Evolutionary conservation across 225 moss, liverwort and hornwort species (phyloP), one percentile per base, ranked within the genome.

Genomic region (Pseudoscleropodium purum): DNA sequence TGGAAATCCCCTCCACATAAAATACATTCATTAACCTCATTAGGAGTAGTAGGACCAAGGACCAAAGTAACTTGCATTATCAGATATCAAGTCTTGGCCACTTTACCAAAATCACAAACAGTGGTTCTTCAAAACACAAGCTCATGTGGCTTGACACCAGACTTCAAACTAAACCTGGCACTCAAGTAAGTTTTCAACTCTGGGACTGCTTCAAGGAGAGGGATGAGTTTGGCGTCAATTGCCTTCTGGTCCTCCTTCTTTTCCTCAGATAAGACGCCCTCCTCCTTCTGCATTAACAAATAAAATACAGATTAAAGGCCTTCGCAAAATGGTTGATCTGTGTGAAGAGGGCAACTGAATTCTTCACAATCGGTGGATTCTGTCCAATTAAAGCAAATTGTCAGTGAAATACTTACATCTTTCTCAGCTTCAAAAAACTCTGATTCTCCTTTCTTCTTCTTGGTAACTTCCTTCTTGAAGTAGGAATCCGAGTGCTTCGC

Each of bases 121-220:
- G 49, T 60, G 57, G 64, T 33, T 49, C 59, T 73, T 93, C 64
- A 96, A 69, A 97, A 95, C 70, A 97, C 95, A 36, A 96, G 87
- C 88, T 96, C 95, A 81, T 96, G 96, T 65, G 96, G 95, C 93
- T 96, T 96, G 51, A 97, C 96, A 85, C 96, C 96, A 81, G 96
- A 96, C 73, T 97, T 97, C 93, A 97, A 92, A 82, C 94, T 95
- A 88, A 97, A 97, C 91, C 97, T 95, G 63, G 95, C 78, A 79
- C 90, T 76, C 87, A 97, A 90, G 74, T 96, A 97, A 7, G 94
- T 90, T 81, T 90, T 95, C 89, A 97, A 54, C 20, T 96, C 96
- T 24, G 93, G 93, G 29, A 90, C 88, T 89, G 94, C 94, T 81
- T 95, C 95, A 52, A 95, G 87, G 25, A 95, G 87, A 65, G 92